Percentiles rank a stretch among this genome's conserved stretches.
Evolutionary conservation across 2,329 filamentous ascomycete genomes (phyloP).

Genomic region (Xylariaceae sp.): DNA sequence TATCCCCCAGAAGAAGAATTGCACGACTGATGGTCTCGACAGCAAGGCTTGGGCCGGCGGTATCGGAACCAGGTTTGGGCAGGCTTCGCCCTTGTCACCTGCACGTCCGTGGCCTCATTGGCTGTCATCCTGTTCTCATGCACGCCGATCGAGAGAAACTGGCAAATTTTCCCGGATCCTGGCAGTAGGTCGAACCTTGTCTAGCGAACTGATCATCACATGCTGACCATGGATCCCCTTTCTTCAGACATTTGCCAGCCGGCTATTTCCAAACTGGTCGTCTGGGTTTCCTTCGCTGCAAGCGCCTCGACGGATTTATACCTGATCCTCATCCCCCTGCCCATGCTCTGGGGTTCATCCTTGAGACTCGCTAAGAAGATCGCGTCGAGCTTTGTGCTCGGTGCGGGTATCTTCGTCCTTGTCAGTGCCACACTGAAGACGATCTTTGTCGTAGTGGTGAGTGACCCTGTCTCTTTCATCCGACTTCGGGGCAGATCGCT

Average conservation of each 20-base stretch:
- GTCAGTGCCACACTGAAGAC: constrained; percentile 37
- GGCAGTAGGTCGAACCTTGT: constrained; percentile 40
- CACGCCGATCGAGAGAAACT: constrained; percentile 44
- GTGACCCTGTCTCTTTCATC: constrained; percentile 10
- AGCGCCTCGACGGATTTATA: constrained; percentile 55
- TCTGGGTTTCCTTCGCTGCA: constrained; percentile 45
- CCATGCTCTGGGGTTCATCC: constrained; percentile 41
- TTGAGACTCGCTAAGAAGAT: constrained; percentile 36
- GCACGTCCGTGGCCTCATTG: constrained; percentile 43
- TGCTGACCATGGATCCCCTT: constrained; percentile 9
- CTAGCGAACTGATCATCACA: not conserved
- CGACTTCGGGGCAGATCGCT: not conserved
- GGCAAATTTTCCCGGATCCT: constrained; percentile 51
- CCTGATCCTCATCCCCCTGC: constrained; percentile 53
- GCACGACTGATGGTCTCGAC: not conserved
- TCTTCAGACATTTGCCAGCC: constrained; percentile 38
- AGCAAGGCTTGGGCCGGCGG: constrained; percentile 37
- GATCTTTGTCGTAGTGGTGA: constrained; percentile 35
- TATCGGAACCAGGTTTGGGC: constrained; percentile 42
- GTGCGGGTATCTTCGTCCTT: constrained; percentile 38
- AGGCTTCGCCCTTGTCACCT: constrained; percentile 41
- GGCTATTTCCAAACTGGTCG: constrained; percentile 41
- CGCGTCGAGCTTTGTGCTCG: constrained; percentile 35
- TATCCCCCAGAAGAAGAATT: not conserved
- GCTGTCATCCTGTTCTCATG: constrained; percentile 45